Conservation (phyloP, 345 rosid genomes). For the Salix purpurea region DNA sequence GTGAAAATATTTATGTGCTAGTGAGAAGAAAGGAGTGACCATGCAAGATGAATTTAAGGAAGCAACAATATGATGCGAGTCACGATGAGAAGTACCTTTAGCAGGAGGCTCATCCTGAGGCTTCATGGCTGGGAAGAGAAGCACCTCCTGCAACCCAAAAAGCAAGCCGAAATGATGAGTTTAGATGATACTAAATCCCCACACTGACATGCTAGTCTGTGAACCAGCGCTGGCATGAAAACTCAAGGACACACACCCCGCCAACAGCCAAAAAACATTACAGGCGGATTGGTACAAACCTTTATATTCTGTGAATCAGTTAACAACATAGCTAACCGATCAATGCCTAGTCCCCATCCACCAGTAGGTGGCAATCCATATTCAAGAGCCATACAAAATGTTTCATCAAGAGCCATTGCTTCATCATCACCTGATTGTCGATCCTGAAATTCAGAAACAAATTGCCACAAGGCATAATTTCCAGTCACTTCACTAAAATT, state of each 20-base stretch:
- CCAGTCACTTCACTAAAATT: background rate
- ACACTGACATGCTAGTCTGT: background rate
- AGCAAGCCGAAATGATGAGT: slow-evolving; percentile 10
- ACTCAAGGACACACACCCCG: no score
- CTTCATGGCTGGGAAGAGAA: slow-evolving; percentile 97
- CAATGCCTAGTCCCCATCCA: slow-evolving; percentile 97
- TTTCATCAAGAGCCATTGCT: slow-evolving; percentile 96
- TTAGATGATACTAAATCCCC: background rate
- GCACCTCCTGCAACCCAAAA: slow-evolving; percentile 64
- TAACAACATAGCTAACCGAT: slow-evolving; percentile 78
- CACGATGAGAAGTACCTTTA: slow-evolving; percentile 39
- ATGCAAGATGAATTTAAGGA: background rate
- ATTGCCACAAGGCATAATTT: background rate
- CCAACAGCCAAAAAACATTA: background rate
- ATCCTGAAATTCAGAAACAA: slow-evolving; percentile 39
- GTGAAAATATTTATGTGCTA: background rate
- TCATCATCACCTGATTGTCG: slow-evolving; percentile 95
- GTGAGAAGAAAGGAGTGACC: background rate
- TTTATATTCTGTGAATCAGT: slow-evolving; percentile 95
- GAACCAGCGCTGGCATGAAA: background rate
- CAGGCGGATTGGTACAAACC: slow-evolving; percentile 32
- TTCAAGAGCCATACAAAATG: slow-evolving; percentile 81
- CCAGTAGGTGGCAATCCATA: slow-evolving; percentile 92
- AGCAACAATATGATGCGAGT: background rate
- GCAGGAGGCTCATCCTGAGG: slow-evolving; percentile 79